phyloP scores from a whole-genome alignment of 768 basidiomycete genomes.

The Guyanaporus albipodus region DNA sequence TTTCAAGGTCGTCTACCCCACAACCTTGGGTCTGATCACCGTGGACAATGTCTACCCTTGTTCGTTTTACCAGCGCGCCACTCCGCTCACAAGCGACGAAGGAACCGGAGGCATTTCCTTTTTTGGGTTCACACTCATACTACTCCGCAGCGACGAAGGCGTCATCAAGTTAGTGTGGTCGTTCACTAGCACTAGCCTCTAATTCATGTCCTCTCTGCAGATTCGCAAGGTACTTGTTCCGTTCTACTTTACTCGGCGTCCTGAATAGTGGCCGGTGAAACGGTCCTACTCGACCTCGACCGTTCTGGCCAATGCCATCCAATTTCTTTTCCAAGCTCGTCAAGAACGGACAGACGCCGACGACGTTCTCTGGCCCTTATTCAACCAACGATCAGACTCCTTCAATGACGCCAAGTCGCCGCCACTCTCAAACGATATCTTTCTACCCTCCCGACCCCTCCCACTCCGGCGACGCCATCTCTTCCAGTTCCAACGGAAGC shows the following conservation, averaged over 20 bases:
- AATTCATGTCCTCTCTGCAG: too few species aligned
- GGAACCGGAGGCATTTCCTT: background rate
- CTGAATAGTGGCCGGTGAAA: slow-evolving; percentile 4
- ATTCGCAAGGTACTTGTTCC: too few species aligned
- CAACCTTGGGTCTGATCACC: background rate
- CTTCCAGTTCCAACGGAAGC: slow-evolving; percentile 18
- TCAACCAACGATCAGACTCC: background rate
- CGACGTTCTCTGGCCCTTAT: background rate
- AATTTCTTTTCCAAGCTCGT: slow-evolving; percentile 32
- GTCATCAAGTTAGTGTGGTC: too few species aligned
- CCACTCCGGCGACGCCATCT: slow-evolving; percentile 2
- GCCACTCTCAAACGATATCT: slow-evolving; percentile 11
- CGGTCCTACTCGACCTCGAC: background rate
- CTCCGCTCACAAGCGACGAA: too few species aligned
- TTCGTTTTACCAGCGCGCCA: background rate
- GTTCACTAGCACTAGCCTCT: too few species aligned
- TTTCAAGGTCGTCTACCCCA: too few species aligned
- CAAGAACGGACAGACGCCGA: slow-evolving; percentile 12
- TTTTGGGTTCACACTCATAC: slow-evolving; percentile 8
- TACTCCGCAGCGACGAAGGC: background rate
- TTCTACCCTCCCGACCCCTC: slow-evolving; percentile 2
- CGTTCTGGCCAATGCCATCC: slow-evolving; percentile 20
- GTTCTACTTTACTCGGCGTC: background rate
- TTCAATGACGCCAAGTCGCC: background rate
- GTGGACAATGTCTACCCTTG: too few species aligned